Evolutionary conservation across 331 rosid genomes (phyloP), one percentile per base, ranked within the genome.

Genomic region (Erythrophleum ivorense): DNA sequence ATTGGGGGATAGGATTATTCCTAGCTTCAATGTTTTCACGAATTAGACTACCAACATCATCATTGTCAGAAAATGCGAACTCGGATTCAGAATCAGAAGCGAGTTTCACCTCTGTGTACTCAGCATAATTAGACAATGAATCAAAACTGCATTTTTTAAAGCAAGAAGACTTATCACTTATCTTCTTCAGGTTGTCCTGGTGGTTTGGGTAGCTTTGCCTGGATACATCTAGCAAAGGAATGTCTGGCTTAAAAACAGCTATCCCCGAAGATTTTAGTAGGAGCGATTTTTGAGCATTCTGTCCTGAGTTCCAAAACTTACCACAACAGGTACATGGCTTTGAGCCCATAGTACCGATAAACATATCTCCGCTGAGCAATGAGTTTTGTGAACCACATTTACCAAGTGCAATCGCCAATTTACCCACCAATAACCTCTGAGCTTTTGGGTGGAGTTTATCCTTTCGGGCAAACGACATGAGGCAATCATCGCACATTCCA

Each of bases 51-150:
- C 72, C 55, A 60, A 24, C 84, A 72, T 83, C 81, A 43, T 86
- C 91, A 4, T 92, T 91, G 69, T 90, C 92, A 62, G 91, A 90
- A 84, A 84, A 83, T 46, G 81, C 84, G 62, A 86, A 58, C 70
- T 95, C 97, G 7, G 91, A 87, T 64, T 95, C 97, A 53, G 91
- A 88, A 79, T 95, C 97, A 76, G 97, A 91, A 75, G 21, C 59
- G 59, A 87, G 82, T 69, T 88, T 91, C 85, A 90, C 80, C 82
- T 88, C 90, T 10, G 68, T 82, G 86, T 90, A 89, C 34, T 89
- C 92, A 38, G 85, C 89, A 74, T 83, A 78, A 36, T 64, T 64
- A 75, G 90, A 76, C 64, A 88, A 74, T 33, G 84, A 82, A 77
- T 76, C 84, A 52, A 68, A 74, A 54, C 60, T 59, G 24, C n/a